phyloP scores from a whole-genome alignment of 371 early-diverging fungal species.

The Amoeboaphelidium protococcarum region DNA sequence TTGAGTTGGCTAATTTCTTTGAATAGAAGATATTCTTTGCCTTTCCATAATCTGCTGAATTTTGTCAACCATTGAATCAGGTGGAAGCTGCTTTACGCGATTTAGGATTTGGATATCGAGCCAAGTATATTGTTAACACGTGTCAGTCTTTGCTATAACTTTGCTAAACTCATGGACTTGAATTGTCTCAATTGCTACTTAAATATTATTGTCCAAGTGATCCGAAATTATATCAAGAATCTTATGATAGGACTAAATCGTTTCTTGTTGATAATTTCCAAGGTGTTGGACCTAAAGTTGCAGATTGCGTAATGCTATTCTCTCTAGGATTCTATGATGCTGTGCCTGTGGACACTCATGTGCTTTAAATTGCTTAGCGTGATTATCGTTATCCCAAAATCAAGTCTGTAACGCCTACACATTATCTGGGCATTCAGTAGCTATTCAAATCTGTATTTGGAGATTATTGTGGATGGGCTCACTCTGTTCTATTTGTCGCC shows the following conservation, averaged over 20 bases:
- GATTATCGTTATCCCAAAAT: slow-evolving; percentile 32
- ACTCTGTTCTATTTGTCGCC: slow-evolving; percentile 29
- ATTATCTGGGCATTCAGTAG: slow-evolving; percentile 41
- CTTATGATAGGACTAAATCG: background rate
- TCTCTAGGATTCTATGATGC: slow-evolving; percentile 45
- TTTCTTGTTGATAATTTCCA: slow-evolving; percentile 3
- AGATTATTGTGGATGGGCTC: slow-evolving; percentile 69
- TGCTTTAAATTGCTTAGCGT: slow-evolving; percentile 56
- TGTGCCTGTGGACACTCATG: slow-evolving; percentile 84
- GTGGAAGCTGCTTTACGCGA: slow-evolving; percentile 35
- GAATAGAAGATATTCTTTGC: too few relatives aligned
- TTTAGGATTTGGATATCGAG: slow-evolving; percentile 84
- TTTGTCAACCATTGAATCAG: slow-evolving; percentile 15
- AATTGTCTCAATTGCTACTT: too few relatives aligned
- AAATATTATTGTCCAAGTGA: too few relatives aligned
- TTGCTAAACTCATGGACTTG: too few relatives aligned
- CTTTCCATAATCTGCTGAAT: too few relatives aligned
- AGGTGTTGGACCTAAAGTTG: slow-evolving; percentile 73
- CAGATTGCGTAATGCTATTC: slow-evolving; percentile 76
- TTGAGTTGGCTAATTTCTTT: too few relatives aligned
- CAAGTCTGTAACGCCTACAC: slow-evolving; percentile 32
- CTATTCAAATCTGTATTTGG: slow-evolving; percentile 53
- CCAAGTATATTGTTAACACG: slow-evolving; percentile 52
- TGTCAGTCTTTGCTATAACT: slow-evolving; percentile 13
- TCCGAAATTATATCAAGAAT: too few relatives aligned